Evolutionary conservation across 441 rosid genomes (phyloP).

Genomic region (Populus hybrid): DNA sequence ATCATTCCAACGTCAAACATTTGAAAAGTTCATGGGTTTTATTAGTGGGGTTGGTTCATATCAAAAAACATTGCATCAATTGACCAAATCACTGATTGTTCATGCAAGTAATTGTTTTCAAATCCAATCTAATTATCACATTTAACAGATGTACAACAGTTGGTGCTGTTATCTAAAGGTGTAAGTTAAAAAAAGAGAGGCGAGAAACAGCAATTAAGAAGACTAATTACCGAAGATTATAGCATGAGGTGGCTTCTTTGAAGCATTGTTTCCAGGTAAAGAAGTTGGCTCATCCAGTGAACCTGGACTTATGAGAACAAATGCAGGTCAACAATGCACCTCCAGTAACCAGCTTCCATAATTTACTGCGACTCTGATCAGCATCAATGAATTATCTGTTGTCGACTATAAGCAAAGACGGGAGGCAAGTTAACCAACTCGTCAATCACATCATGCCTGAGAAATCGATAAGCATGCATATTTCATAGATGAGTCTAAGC

Average conservation of each 20-base stretch:
- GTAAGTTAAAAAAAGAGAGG: background rate
- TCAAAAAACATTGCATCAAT: background rate
- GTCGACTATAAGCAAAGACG: background rate
- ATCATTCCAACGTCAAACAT: constrained; percentile 1
- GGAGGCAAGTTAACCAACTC: constrained; percentile 1
- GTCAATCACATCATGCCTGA: constrained; percentile 2
- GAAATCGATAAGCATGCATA: constrained; percentile 4
- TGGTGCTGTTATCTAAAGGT: background rate
- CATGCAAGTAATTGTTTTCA: background rate
- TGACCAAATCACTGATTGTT: background rate
- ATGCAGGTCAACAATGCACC: background rate
- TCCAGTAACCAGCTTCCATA: constrained; percentile 1
- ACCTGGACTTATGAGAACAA: background rate
- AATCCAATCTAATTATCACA: background rate
- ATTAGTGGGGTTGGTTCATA: constrained; percentile 25
- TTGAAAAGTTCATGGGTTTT: constrained; percentile 6
- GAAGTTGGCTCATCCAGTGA: background rate
- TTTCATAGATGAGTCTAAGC: constrained; percentile 36
- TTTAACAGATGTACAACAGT: background rate
- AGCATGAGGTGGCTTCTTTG: background rate
- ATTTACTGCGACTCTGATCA: background rate
- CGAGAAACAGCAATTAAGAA: background rate
- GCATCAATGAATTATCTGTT: background rate
- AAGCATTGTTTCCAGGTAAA: background rate
- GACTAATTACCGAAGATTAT: background rate